Conservation (phyloP, 768 basidiomycete genomes). For the Coprinellus aureogranulatus region DNA sequence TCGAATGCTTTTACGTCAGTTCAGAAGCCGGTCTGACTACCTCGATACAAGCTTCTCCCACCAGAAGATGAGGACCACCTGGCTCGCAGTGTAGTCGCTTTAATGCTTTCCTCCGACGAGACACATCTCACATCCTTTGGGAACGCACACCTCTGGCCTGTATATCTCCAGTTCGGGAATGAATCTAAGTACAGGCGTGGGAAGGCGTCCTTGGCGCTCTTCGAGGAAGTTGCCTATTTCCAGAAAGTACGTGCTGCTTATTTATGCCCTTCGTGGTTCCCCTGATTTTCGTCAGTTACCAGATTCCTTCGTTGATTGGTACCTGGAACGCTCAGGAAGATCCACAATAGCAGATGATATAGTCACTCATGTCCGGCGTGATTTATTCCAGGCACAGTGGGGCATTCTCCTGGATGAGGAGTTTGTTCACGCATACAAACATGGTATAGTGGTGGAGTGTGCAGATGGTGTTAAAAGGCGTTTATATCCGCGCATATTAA, state of each 20-base stretch:
- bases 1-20: slow-evolving; percentile 2
- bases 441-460: slow-evolving; percentile 3
- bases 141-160: slow-evolving; percentile 16
- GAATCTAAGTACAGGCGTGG: slow-evolving; percentile 16
- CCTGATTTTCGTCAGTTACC: slow-evolving; percentile 5
- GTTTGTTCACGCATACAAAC: background rate
- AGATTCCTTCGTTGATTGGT: background rate
- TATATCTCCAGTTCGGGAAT: slow-evolving; percentile 16
- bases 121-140: slow-evolving; percentile 17
- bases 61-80: background rate
- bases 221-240: slow-evolving; percentile 19
- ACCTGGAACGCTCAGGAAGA: background rate
- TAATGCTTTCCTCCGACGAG: slow-evolving; percentile 26
- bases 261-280: slow-evolving; percentile 1
- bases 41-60: background rate
- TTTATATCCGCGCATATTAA: slow-evolving; percentile 6
- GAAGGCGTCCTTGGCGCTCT: slow-evolving; percentile 8
- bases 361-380: background rate
- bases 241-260: slow-evolving; percentile 9
- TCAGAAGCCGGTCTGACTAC: background rate
- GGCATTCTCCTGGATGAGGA: slow-evolving; percentile 2
- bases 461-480: background rate
- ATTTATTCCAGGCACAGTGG: slow-evolving; percentile 4
- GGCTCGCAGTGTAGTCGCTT: background rate
- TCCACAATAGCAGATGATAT: background rate